Percentiles rank a stretch among this genome's conserved stretches.
Conservation (phyloP, 176 grass and related monocot genomes). For the Pharus latifolius region DNA sequence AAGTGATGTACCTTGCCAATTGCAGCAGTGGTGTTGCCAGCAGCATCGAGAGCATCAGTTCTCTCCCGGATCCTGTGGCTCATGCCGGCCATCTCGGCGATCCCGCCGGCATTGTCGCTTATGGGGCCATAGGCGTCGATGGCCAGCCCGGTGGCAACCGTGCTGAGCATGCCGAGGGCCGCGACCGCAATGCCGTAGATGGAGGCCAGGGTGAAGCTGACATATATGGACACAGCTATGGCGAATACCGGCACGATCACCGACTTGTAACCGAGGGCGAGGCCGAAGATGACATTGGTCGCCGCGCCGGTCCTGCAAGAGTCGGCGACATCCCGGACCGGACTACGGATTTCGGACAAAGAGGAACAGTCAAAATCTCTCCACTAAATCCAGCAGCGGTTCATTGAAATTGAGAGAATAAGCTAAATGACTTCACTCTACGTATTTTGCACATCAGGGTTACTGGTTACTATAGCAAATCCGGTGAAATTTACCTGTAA, state of each 20-base stretch:
- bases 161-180: slow-evolving; percentile 73
- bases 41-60: slow-evolving; percentile 66
- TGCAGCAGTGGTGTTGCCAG: slow-evolving; percentile 61
- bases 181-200: slow-evolving; percentile 69
- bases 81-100: slow-evolving; percentile 46
- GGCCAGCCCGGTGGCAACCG: slow-evolving; percentile 49
- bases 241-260: slow-evolving; percentile 58
- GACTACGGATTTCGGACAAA: slow-evolving; percentile 20
- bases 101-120: slow-evolving; percentile 57
- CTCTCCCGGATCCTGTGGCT: slow-evolving; percentile 36
- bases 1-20: slow-evolving; percentile 50
- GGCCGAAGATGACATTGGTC: slow-evolving; percentile 70
- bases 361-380: neutral
- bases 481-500: slow-evolving; percentile 31
- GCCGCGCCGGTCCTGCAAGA: slow-evolving; percentile 58
- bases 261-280: slow-evolving; percentile 66
- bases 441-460: neutral
- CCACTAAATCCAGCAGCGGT: no score
- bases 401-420: no score
- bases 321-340: slow-evolving; percentile 55
- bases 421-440: no score
- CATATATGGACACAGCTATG: slow-evolving; percentile 46
- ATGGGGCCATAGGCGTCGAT: slow-evolving; percentile 68
- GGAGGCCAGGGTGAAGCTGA: slow-evolving; percentile 49
- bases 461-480: neutral